Percentiles rank a stretch among this genome's conserved stretches.
Evolutionary conservation across 768 basidiomycete genomes (phyloP).

Genomic region (Macrolepiota dolichaula): DNA sequence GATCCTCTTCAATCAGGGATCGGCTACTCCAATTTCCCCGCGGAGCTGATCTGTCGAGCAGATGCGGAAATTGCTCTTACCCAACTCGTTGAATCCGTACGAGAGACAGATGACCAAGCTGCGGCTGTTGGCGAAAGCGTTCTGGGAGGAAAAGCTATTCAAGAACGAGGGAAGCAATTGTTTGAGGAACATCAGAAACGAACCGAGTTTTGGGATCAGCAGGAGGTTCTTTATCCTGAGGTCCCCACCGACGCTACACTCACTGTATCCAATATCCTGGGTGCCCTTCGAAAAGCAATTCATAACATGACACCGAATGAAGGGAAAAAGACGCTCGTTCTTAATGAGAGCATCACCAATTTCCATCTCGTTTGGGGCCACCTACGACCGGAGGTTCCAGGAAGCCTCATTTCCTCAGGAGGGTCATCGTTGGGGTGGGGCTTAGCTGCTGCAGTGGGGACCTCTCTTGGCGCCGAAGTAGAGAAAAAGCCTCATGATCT

Average conservation of each 20-base stretch:
- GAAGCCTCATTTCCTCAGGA: conserved; percentile 52
- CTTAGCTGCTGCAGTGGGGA: conserved; percentile 62
- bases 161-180: conserved; percentile 8
- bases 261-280: conserved; percentile 48
- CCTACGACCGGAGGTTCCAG: conserved; percentile 47
- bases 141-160: conserved; percentile 11
- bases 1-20: conserved; percentile 54
- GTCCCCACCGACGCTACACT: conserved; percentile 13
- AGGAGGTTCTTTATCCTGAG: background rate
- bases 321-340: conserved; percentile 38
- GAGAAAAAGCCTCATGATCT: conserved; percentile 41
- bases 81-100: conserved; percentile 40
- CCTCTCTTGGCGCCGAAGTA: conserved; percentile 39
- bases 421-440: conserved; percentile 70
- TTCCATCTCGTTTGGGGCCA: conserved; percentile 55
- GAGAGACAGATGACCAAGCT: conserved; percentile 20
- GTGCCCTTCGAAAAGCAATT: conserved; percentile 41
- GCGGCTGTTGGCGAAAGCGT: conserved; percentile 22
- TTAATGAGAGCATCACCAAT: conserved; percentile 66
- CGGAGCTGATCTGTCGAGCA: conserved; percentile 56
- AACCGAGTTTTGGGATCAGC: background rate
- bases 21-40: conserved; percentile 51
- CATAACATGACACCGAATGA: conserved; percentile 32
- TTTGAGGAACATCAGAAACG: background rate
- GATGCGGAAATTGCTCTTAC: conserved; percentile 50